phyloP scores from a whole-genome alignment of 1,284 basidiomycete genomes.

The Fistulina hepatica region DNA sequence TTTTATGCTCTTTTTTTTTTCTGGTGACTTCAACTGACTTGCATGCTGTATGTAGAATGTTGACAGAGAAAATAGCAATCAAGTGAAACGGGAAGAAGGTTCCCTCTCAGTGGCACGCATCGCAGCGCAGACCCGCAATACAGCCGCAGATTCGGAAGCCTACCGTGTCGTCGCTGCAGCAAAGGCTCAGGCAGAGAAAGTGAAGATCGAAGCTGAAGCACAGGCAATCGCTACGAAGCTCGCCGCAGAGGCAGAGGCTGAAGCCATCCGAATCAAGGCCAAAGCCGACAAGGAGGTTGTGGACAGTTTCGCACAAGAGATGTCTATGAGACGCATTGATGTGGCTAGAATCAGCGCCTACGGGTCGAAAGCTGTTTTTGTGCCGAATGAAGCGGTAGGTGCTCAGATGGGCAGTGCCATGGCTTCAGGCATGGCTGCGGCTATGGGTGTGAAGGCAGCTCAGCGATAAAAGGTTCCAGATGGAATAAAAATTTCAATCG shows the following conservation, averaged over 20 bases:
- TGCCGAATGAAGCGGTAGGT: slow-evolving; percentile 47
- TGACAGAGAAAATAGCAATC: slow-evolving; percentile 75
- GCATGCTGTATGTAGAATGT: slow-evolving; percentile 44
- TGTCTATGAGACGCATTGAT: slow-evolving; percentile 58
- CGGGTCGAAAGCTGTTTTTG: slow-evolving; percentile 61
- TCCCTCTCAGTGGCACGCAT: slow-evolving; percentile 63
- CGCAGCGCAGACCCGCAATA: slow-evolving; percentile 57
- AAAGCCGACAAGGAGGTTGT: slow-evolving; percentile 46
- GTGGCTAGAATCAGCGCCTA: slow-evolving; percentile 53
- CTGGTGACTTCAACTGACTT: too few relatives aligned
- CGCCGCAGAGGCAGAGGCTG: slow-evolving; percentile 62
- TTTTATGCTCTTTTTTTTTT: background rate
- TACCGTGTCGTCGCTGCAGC: slow-evolving; percentile 63
- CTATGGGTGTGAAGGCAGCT: slow-evolving; percentile 43
- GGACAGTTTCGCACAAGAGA: slow-evolving; percentile 64
- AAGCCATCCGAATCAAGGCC: slow-evolving; percentile 54
- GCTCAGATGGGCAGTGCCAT: slow-evolving; percentile 47
- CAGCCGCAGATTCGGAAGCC: slow-evolving; percentile 63
- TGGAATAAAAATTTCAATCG: too few relatives aligned
- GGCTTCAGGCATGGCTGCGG: slow-evolving; percentile 55
- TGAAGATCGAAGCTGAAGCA: slow-evolving; percentile 62
- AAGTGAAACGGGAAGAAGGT: slow-evolving; percentile 74
- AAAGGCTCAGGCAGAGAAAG: slow-evolving; percentile 59
- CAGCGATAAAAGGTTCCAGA: too few relatives aligned
- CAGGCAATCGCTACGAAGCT: slow-evolving; percentile 62